Evolutionary conservation across 306 rosid genomes (phyloP).

Genomic region (Inga leiocalycina): DNA sequence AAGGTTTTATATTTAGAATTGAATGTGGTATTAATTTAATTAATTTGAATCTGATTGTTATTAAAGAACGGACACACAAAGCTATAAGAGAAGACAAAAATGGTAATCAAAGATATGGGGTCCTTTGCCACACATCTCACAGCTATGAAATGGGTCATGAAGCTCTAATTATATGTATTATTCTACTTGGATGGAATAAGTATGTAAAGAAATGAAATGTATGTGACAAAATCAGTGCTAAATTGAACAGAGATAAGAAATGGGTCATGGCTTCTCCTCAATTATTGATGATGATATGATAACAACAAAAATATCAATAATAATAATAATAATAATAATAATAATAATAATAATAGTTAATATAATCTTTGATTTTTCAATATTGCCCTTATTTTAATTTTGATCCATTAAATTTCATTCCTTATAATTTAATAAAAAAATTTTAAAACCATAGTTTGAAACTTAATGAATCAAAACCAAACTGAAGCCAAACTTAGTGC

Average conservation of each 20-base stretch:
- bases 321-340: background rate
- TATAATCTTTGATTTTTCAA: too few species aligned
- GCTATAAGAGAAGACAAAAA: slow-evolving; percentile 38
- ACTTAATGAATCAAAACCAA: too few species aligned
- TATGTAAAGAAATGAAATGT: background rate
- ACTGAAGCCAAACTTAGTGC: too few species aligned
- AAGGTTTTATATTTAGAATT: too few species aligned
- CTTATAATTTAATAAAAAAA: too few species aligned
- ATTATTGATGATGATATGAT: background rate
- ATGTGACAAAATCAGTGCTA: background rate
- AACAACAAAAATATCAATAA: slow-evolving; percentile 2
- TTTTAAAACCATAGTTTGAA: too few species aligned
- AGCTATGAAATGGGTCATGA: slow-evolving; percentile 50
- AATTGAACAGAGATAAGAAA: slow-evolving; percentile 12
- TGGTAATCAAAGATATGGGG: slow-evolving; percentile 40
- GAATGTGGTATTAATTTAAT: background rate
- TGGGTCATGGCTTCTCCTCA: slow-evolving; percentile 31
- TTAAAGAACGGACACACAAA: slow-evolving; percentile 6
- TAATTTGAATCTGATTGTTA: slow-evolving; percentile 28
- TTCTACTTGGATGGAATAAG: background rate
- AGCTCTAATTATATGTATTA: slow-evolving; percentile 20
- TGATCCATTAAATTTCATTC: too few species aligned
- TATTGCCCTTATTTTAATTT: too few species aligned
- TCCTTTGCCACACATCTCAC: slow-evolving; percentile 48
- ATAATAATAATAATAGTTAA: slow-evolving; percentile 8